Evolutionary conservation across 371 early-diverging fungal species (phyloP).

Genomic region (Capillidium heterosporum): DNA sequence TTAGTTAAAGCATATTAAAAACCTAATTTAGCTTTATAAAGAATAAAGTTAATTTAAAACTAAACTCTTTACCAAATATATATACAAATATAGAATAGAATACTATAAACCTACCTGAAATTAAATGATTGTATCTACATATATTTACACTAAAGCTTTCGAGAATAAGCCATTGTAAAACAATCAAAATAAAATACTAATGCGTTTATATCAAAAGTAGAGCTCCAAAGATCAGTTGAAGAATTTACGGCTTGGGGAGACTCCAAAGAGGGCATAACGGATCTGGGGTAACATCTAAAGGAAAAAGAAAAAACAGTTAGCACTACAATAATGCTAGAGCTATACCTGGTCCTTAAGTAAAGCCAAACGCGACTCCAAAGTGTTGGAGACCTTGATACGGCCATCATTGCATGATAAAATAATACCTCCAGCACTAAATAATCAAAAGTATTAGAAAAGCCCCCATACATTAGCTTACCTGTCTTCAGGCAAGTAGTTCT

Average conservation of each 20-base stretch:
- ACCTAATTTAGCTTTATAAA: too few relatives aligned
- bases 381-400: constrained; percentile 69
- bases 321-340: neutral
- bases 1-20: too few relatives aligned
- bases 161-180: too few relatives aligned
- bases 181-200: too few relatives aligned
- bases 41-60: too few relatives aligned
- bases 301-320: neutral
- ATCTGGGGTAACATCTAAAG: constrained; percentile 72
- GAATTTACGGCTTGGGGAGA: constrained; percentile 73
- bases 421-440: constrained; percentile 73
- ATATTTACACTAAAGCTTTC: too few relatives aligned
- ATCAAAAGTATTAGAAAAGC: neutral
- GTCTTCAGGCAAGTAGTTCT: constrained; percentile 22
- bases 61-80: too few relatives aligned
- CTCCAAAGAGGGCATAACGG: constrained; percentile 67
- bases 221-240: constrained; percentile 57
- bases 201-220: too few relatives aligned
- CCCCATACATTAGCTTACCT: constrained; percentile 12
- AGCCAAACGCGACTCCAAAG: constrained; percentile 73
- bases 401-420: constrained; percentile 54
- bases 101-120: too few relatives aligned
- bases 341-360: constrained; percentile 49
- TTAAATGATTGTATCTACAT: too few relatives aligned
- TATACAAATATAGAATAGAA: too few relatives aligned